Conservation (phyloP, 441 rosid species). For the Aquilaria agallochum region DNA sequence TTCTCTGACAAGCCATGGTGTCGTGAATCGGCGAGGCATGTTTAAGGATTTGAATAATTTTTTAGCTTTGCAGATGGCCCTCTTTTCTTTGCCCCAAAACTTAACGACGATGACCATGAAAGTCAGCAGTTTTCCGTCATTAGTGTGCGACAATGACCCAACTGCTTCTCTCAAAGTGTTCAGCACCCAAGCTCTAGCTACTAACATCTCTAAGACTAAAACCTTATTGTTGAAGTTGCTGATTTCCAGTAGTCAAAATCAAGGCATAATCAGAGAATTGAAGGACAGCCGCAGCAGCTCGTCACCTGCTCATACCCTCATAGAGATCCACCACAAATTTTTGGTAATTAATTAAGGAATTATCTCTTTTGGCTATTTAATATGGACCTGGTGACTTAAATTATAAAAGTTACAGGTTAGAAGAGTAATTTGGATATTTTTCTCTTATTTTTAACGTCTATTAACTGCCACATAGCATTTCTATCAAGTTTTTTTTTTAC, state of each 20-base stretch:
- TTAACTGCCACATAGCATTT: too few relatives aligned
- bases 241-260: conserved; percentile 34
- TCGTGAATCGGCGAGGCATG: conserved; percentile 43
- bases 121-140: conserved; percentile 22
- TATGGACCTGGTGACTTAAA: too few relatives aligned
- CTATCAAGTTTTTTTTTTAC: too few relatives aligned
- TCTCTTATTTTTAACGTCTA: too few relatives aligned
- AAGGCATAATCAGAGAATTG: conserved; percentile 9
- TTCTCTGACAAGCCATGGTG: conserved; percentile 34
- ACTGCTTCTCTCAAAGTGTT: conserved; percentile 29
- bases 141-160: conserved; percentile 26
- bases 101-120: conserved; percentile 1
- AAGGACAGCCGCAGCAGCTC: conserved; percentile 21
- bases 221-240: conserved; percentile 38
- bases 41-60: conserved; percentile 60
- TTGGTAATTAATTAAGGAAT: conserved; percentile 38
- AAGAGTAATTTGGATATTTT: too few relatives aligned
- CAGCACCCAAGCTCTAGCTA: conserved; percentile 15
- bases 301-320: conserved; percentile 37
- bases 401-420: too few relatives aligned
- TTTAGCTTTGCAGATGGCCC: conserved; percentile 40
- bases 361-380: too few relatives aligned
- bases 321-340: conserved; percentile 61
- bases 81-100: conserved; percentile 49
- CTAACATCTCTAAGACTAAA: conserved; percentile 35